Conservation (phyloP, 768 basidiomycete genomes). For the Boletus eberwhitei region DNA sequence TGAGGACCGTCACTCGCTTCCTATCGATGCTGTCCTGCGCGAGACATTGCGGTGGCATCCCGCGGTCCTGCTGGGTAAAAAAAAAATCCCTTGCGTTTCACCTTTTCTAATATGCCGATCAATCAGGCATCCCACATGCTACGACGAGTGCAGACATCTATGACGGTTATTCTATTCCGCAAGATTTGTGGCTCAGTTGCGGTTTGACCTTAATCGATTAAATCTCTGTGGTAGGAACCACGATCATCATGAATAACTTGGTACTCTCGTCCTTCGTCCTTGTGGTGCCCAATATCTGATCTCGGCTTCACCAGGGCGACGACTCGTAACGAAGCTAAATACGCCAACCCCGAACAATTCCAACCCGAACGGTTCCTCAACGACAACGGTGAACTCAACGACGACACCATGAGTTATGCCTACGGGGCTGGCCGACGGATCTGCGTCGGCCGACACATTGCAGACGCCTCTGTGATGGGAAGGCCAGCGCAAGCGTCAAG, state of each 20-base stretch:
- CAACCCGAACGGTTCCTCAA: slow-evolving; percentile 35
- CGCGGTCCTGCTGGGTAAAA: slow-evolving; percentile 34
- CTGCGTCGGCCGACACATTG: slow-evolving; percentile 42
- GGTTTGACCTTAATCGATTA: neutral
- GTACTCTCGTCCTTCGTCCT: neutral
- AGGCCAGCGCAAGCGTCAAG: no score
- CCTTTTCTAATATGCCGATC: neutral
- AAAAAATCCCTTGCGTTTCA: neutral
- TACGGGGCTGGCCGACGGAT: slow-evolving; percentile 39
- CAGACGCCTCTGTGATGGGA: slow-evolving; percentile 33
- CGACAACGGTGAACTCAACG: slow-evolving; percentile 20
- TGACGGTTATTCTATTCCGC: slow-evolving; percentile 52
- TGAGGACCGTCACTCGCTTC: slow-evolving; percentile 27
- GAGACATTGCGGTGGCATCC: slow-evolving; percentile 38
- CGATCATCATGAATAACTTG: slow-evolving; percentile 30
- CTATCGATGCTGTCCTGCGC: slow-evolving; percentile 26
- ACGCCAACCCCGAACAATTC: slow-evolving; percentile 33
- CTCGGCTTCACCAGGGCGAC: slow-evolving; percentile 23
- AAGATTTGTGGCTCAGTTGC: slow-evolving; percentile 33
- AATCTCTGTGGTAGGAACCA: slow-evolving; percentile 18
- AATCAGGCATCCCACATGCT: slow-evolving; percentile 32
- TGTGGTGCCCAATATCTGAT: neutral
- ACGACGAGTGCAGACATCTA: slow-evolving; percentile 41
- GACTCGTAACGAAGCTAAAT: slow-evolving; percentile 34
- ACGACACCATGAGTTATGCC: slow-evolving; percentile 28